Percentiles rank a stretch among this genome's conserved stretches.
Evolutionary conservation across 2,329 filamentous ascomycete genomes (phyloP).

Genomic region (Fusarium tupiense): DNA sequence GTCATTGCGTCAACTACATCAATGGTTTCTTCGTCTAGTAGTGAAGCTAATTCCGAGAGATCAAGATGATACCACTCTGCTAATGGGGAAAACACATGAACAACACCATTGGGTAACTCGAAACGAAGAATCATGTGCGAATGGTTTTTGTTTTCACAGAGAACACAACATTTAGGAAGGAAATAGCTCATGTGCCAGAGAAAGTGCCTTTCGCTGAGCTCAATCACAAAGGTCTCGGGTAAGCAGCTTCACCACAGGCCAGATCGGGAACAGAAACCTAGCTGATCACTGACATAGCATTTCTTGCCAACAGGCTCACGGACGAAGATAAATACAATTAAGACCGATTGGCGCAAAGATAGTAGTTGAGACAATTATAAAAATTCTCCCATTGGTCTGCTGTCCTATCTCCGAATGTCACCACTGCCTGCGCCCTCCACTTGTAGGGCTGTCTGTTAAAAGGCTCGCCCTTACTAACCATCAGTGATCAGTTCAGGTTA

Average conservation of each 20-base stretch:
- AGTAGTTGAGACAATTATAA: background rate
- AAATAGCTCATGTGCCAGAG: background rate
- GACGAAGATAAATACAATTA: no score
- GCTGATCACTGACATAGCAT: no score
- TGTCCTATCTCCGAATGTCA: background rate
- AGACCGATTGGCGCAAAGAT: background rate
- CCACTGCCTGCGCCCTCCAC: slow-evolving; percentile 9
- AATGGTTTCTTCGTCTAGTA: background rate
- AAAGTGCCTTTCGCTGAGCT: background rate
- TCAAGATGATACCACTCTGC: background rate
- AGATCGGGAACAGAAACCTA: no score
- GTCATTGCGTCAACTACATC: fast-evolving
- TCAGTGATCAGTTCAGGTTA: background rate
- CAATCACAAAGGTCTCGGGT: background rate
- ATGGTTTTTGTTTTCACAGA: background rate
- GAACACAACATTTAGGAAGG: fast-evolving
- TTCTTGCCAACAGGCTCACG: no score
- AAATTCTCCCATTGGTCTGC: background rate
- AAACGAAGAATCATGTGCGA: background rate
- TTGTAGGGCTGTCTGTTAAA: background rate
- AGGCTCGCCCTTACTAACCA: background rate
- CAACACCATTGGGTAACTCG: no score
- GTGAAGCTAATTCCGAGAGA: background rate
- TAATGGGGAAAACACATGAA: fast-evolving
- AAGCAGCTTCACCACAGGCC: background rate